Percentiles rank a stretch among this genome's conserved stretches.
These are phyloP conservation scores for Platanthera guangdongensis DNA, from an alignment of 106 monocot species.

Conservation along the genomic window DNA sequence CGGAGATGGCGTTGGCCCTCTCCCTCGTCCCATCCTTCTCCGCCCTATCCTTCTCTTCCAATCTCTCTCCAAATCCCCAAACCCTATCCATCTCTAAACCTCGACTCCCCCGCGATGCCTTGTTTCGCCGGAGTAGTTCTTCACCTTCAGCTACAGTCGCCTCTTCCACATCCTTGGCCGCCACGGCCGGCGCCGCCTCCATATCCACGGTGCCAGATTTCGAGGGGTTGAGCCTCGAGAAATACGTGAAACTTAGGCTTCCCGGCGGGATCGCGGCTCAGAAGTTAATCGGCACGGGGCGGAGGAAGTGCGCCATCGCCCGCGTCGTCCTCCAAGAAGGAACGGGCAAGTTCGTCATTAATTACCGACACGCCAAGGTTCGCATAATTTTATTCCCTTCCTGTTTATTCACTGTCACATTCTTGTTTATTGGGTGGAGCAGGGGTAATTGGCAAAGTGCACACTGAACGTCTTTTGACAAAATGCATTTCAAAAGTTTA, in stretches of 20 bases:
- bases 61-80: constrained; percentile 24
- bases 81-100: constrained; percentile 5
- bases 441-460: no score
- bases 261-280: constrained; percentile 93
- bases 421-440: no score
- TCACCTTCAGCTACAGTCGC: constrained; percentile 12
- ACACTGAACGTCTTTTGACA: no score
- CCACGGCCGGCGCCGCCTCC: constrained; percentile 15
- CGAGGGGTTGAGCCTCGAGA: constrained; percentile 58
- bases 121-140: background rate
- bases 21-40: constrained; percentile 38
- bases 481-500: no score
- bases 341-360: constrained; percentile 81
- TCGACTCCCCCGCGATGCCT: background rate
- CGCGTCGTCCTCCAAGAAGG: constrained; percentile 90
- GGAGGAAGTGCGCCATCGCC: constrained; percentile 90
- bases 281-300: constrained; percentile 71
- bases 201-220: constrained; percentile 3
- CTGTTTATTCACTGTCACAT: background rate
- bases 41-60: constrained; percentile 44
- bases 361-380: constrained; percentile 87
- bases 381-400: background rate
- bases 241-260: constrained; percentile 84
- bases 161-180: constrained; percentile 14
- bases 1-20: background rate